Conservation (phyloP, 257 asterid genomes). For the Solanum rostratum region DNA sequence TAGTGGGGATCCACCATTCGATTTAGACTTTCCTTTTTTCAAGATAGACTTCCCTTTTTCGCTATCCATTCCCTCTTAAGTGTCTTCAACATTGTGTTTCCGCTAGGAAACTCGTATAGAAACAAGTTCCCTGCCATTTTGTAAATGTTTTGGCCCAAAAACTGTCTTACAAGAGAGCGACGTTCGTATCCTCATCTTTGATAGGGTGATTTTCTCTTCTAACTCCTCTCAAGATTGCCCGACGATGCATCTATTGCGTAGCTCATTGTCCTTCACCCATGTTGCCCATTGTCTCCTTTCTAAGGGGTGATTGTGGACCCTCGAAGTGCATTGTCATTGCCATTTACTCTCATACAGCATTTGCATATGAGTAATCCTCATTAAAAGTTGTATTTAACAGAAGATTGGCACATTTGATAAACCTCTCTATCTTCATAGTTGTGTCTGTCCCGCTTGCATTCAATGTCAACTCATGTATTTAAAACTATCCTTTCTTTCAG, state of each 20-base stretch:
- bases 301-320: not conserved
- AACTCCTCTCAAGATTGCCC: not conserved
- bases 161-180: not conserved
- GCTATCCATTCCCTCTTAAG: not conserved
- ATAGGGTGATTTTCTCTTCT: not conserved
- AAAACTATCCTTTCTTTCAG: not conserved
- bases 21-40: not conserved
- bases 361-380: not conserved
- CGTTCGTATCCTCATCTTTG: not conserved
- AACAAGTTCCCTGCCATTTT: not conserved
- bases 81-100: not conserved
- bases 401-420: not conserved
- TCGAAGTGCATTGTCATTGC: not conserved
- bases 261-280: not conserved
- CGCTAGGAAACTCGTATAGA: not conserved
- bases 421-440: not conserved
- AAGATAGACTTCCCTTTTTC: not conserved
- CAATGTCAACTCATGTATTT: not conserved
- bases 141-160: not conserved
- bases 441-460: not conserved
- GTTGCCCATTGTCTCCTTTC: not conserved
- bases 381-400: not conserved
- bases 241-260: not conserved
- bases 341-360: not conserved
- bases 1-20: not conserved